Percentiles rank a stretch among this genome's conserved stretches.
Evolutionary conservation across 2,329 filamentous ascomycete species (phyloP).

Genomic region (Fusarium sp.): DNA sequence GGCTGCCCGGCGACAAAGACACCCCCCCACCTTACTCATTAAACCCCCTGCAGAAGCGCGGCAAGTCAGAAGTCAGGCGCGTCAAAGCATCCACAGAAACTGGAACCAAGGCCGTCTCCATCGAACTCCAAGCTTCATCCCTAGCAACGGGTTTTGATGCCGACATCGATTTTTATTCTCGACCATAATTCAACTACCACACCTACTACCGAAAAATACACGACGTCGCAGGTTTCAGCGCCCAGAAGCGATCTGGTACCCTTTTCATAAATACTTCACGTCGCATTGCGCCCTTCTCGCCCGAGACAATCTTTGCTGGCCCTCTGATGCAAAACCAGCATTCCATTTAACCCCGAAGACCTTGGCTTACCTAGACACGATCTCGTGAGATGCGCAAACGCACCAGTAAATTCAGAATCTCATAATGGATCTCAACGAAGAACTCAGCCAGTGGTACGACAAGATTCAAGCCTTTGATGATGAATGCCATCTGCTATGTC

Average conservation of each 20-base stretch:
- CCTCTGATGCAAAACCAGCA: conserved; percentile 17
- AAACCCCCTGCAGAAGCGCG: conserved; percentile 44
- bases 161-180: conserved; percentile 14
- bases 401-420: conserved; percentile 25
- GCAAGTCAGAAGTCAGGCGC: conserved; percentile 34
- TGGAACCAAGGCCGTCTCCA: conserved; percentile 11
- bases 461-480: conserved; percentile 57
- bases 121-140: conserved; percentile 16
- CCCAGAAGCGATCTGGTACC: neutral
- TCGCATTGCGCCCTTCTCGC: neutral
- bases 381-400: conserved; percentile 38
- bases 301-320: neutral
- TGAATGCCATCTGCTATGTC: conserved; percentile 75
- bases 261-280: neutral
- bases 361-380: conserved; percentile 3
- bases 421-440: conserved; percentile 55
- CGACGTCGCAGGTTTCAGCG: neutral
- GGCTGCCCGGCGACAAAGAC: conserved; percentile 19
- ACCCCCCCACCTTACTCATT: conserved; percentile 40
- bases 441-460: conserved; percentile 57
- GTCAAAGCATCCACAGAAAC: conserved; percentile 6
- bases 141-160: conserved; percentile 29
- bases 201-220: neutral
- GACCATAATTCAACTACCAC: neutral
- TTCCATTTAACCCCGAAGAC: conserved; percentile 5